Conservation (phyloP, 2,329 filamentous ascomycete species). For the Exophiala xenobiotica region DNA sequence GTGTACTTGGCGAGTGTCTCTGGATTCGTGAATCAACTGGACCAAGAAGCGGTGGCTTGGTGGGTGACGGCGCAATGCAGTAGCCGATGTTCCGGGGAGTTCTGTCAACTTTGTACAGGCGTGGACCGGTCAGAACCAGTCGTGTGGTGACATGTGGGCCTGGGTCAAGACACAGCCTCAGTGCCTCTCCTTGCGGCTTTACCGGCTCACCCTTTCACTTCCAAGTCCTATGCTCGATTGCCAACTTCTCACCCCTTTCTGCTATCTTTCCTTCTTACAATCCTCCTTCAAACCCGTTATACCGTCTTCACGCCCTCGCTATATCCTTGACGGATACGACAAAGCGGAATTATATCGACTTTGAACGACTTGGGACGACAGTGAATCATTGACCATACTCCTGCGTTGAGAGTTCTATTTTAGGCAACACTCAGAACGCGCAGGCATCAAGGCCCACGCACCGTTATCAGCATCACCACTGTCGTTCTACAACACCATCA, state of each 20-base stretch:
- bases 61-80: too few relatives aligned
- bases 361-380: too few relatives aligned
- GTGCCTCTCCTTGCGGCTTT: constrained; percentile 1
- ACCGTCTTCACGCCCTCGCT: not conserved
- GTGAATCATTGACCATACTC: not conserved
- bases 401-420: constrained; percentile 13
- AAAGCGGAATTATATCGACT: too few relatives aligned
- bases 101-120: too few relatives aligned
- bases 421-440: constrained; percentile 17
- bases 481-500: constrained; percentile 10
- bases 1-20: too few relatives aligned
- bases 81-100: not conserved
- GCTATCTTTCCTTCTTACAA: not conserved
- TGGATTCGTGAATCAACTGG: too few relatives aligned
- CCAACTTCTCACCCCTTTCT: constrained; percentile 7
- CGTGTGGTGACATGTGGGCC: not conserved
- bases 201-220: constrained; percentile 3
- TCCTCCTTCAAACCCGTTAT: constrained; percentile 3
- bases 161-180: constrained; percentile 17
- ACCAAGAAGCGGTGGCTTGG: too few relatives aligned
- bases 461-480: constrained; percentile 9
- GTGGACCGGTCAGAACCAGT: not conserved
- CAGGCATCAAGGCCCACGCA: constrained; percentile 21
- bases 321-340: constrained; percentile 4
- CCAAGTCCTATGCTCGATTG: not conserved